phyloP scores from a whole-genome alignment of 306 rosid species.

The Dalbergia cochinchinensis region DNA sequence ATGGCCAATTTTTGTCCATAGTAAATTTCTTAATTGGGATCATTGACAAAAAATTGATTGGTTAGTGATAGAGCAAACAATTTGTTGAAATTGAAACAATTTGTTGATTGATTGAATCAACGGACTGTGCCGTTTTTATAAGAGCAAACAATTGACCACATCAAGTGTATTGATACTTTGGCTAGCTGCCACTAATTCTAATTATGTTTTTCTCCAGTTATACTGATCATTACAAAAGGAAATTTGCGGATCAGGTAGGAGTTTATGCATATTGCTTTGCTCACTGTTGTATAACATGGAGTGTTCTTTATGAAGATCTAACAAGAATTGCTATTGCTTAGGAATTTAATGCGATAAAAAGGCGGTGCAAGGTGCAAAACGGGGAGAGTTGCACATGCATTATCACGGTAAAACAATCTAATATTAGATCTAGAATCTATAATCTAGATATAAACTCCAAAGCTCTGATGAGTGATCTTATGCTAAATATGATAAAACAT shows the following conservation, averaged over 20 bases:
- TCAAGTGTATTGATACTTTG: constrained; percentile 42
- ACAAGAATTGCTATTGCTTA: constrained; percentile 44
- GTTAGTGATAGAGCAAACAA: constrained; percentile 26
- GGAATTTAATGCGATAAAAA: constrained; percentile 79
- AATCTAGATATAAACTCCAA: neutral
- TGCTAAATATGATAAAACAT: neutral
- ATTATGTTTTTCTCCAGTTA: constrained; percentile 65
- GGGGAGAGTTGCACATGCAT: constrained; percentile 63
- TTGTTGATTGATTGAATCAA: neutral
- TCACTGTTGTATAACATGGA: constrained; percentile 3
- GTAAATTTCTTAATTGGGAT: constrained; percentile 15
- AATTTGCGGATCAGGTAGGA: constrained; percentile 75
- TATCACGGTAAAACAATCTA: constrained; percentile 61
- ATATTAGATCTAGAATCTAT: neutral
- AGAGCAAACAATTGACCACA: constrained; percentile 3
- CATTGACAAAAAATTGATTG: constrained; percentile 27
- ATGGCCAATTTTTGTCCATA: neutral
- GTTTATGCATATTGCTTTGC: constrained; percentile 27
- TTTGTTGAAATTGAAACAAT: neutral
- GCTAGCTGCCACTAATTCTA: constrained; percentile 52
- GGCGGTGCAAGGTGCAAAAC: constrained; percentile 48
- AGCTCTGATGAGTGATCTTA: neutral
- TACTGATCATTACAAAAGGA: constrained; percentile 64
- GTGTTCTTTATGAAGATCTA: constrained; percentile 30
- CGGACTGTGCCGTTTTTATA: neutral